Conservation (phyloP, 805 yeast species). For the Candida multigemmis region DNA sequence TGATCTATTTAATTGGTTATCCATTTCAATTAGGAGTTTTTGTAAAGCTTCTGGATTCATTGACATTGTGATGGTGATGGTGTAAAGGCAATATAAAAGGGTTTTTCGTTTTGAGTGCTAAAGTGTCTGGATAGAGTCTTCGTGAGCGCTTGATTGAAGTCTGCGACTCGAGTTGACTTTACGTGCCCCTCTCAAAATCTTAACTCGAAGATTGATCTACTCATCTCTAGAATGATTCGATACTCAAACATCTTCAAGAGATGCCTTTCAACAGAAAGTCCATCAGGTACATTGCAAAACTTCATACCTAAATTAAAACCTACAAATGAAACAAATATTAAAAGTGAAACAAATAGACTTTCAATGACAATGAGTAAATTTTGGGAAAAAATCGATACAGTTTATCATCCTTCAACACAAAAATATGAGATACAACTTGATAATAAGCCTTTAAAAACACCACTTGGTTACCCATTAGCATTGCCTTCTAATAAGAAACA, state of each 20-base stretch:
- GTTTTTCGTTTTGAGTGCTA: too few relatives aligned
- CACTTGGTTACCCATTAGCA: constrained; percentile 62
- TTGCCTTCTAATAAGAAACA: constrained; percentile 52
- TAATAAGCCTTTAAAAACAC: constrained; percentile 72
- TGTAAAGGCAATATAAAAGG: too few relatives aligned
- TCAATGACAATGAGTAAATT: constrained; percentile 64
- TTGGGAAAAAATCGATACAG: constrained; percentile 68
- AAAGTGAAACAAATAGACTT: constrained; percentile 59
- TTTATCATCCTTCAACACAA: constrained; percentile 14
- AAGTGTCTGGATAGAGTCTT: too few relatives aligned
- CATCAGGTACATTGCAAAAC: constrained; percentile 7
- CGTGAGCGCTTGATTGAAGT: too few relatives aligned
- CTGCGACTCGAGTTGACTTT: too few relatives aligned
- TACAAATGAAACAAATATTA: constrained; percentile 38
- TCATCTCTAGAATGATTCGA: not conserved
- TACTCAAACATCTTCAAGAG: not conserved
- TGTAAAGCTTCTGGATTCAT: constrained; percentile 39
- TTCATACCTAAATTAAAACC: constrained; percentile 5
- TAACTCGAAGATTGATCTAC: too few relatives aligned
- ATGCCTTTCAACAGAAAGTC: not conserved
- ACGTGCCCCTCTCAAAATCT: too few relatives aligned
- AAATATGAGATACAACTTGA: constrained; percentile 57
- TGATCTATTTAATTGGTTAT: constrained; percentile 49
- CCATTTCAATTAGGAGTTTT: constrained; percentile 57
- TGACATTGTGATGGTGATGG: constrained; percentile 25